These are phyloP conservation scores for Aspergillus floridensis DNA, from an alignment of 2,329 filamentous ascomycete genomes.

Conservation along the genomic window DNA sequence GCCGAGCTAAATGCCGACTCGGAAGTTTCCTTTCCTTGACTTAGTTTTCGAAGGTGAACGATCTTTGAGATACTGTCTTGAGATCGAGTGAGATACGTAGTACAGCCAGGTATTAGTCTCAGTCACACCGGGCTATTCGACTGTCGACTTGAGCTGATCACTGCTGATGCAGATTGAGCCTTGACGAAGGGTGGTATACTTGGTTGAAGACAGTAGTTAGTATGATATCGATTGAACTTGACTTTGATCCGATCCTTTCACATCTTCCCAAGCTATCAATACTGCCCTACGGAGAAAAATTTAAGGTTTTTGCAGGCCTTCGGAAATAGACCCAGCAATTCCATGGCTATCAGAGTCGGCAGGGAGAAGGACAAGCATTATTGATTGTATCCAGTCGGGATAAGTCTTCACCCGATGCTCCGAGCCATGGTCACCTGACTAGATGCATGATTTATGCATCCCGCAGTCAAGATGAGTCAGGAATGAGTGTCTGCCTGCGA, in stretches of 20 bases:
- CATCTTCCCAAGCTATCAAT: neutral
- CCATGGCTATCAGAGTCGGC: neutral
- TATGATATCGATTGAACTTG: too few species aligned
- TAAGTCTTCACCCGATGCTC: neutral
- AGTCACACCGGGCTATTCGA: too few species aligned
- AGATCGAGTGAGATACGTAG: too few species aligned
- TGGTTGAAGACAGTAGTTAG: too few species aligned
- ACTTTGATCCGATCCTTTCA: neutral
- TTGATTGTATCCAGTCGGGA: neutral
- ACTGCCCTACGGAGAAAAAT: neutral
- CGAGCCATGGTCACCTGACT: neutral
- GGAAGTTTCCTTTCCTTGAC: neutral
- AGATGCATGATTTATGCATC: neutral
- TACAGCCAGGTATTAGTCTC: too few species aligned
- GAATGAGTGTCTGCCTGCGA: neutral
- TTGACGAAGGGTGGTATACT: too few species aligned
- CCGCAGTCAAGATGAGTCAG: neutral
- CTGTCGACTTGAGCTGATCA: too few species aligned
- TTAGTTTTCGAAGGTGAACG: neutral
- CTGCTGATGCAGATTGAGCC: too few species aligned
- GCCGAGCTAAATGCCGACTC: conserved; percentile 27
- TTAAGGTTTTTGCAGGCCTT: neutral
- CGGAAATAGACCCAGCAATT: neutral
- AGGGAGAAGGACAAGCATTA: neutral
- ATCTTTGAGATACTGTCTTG: neutral